Base-by-base conservation (phyloP, 768 basidiomycete genomes). In the Leccinum pellstonianum region DNA sequence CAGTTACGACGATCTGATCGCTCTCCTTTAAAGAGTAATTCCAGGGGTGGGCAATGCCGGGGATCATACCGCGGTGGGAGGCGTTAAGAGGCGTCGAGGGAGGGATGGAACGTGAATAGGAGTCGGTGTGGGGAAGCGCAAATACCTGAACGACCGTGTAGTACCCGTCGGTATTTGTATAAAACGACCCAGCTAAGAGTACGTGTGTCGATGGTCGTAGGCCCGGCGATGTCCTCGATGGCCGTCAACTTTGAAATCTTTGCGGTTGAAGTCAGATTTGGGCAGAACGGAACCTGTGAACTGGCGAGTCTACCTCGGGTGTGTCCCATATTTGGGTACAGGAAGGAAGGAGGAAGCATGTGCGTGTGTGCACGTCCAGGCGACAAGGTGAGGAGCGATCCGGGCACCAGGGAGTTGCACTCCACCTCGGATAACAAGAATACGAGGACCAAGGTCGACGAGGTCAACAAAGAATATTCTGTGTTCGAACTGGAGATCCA, bases 1-100 rank as follows among this genome's bases (percentile, higher is more conserved):
- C 80, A 25, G 83, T 83, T 25, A 87, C 81, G 2, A 80, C 77
- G 58, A 90, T 86, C 88, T 88, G 25, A 56, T 58, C 25, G 25
- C 25, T 25, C 25, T 25, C 25, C 25, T 25, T 25, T 25, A 25
- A 25, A 25, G 25, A 25, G 25, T 25, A 25, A 25, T 25, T 25
- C 25, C 25, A 25, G 25, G 25, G 25, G 25, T 25, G 25, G 25
- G 25, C 21, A n/a, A 60, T 49, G 3, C 33, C 43, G 8, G 48
- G 38, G 3, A 68, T 58, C 52, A 59, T 15, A 7, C 65, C 55
- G 4, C 31, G 19, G 19, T 68, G 65, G 1, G 67, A 67, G 8
- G 31, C 43, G 3, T 12, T 52, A 11, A 66, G 62, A 21, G n/a
- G 3, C 29, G 5, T 46, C 4, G 17, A 15, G n/a, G 48, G 15